Conservation (phyloP, 306 rosid genomes). For the Prunus mongolica region DNA sequence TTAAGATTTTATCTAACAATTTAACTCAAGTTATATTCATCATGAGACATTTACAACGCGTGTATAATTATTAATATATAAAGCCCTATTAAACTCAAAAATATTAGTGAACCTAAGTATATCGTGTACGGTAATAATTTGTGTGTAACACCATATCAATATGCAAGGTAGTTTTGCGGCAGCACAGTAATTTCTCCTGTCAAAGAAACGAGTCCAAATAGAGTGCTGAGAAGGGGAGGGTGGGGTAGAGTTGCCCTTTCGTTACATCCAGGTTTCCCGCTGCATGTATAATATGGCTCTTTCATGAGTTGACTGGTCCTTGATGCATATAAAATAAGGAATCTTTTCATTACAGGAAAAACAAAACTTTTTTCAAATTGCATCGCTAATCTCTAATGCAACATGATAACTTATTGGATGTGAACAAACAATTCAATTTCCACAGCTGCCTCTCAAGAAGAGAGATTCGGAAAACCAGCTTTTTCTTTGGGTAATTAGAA, state of each 20-base stretch:
- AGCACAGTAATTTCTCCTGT: neutral
- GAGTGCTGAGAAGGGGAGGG: neutral
- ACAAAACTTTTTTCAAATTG: neutral
- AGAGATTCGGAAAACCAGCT: neutral
- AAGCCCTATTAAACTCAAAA: no score
- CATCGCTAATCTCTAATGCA: neutral
- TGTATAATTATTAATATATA: no score
- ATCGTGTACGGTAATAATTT: no score
- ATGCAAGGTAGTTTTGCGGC: no score
- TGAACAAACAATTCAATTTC: neutral
- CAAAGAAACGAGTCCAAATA: neutral
- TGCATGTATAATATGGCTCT: neutral
- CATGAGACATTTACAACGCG: no score
- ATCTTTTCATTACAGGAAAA: neutral
- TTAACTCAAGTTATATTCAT: no score
- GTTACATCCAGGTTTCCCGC: neutral
- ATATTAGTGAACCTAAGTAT: no score
- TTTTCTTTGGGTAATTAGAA: neutral
- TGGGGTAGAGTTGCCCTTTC: neutral
- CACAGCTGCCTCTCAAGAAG: neutral
- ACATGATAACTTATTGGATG: no score
- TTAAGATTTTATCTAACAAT: no score
- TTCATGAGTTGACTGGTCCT: neutral
- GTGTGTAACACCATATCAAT: no score
- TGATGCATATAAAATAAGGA: neutral